Percentiles rank a stretch among this genome's conserved stretches.
Evolutionary conservation across 371 early-diverging fungal genomes (phyloP).

Genomic region (Scutellospora calospora): DNA sequence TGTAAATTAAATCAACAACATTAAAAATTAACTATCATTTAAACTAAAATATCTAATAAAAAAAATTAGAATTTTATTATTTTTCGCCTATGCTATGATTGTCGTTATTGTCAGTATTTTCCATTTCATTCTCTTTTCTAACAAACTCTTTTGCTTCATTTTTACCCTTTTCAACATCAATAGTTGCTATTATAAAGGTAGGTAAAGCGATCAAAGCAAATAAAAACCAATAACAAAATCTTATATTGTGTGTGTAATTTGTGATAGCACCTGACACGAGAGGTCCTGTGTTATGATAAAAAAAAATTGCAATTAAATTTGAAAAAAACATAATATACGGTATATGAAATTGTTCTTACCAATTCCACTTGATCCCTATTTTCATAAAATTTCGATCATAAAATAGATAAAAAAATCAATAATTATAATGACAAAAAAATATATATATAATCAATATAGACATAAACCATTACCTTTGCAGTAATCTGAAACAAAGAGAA

Average conservation of each 20-base stretch:
- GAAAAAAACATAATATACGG: no score
- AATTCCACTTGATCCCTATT: constrained; percentile 62
- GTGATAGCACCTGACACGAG: constrained; percentile 63
- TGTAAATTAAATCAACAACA: no score
- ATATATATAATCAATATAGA: not conserved
- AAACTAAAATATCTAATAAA: no score
- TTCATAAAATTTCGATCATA: not conserved
- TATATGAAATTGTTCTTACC: constrained; percentile 45
- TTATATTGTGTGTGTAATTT: constrained; percentile 49
- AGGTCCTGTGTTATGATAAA: constrained; percentile 56
- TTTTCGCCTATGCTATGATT: no score
- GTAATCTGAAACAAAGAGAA: constrained; percentile 66
- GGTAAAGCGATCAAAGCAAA: constrained; percentile 58
- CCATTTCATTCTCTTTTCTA: not conserved
- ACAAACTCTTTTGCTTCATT: constrained; percentile 53
- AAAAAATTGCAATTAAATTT: no score
- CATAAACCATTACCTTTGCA: constrained; percentile 53
- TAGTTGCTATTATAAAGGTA: constrained; percentile 49
- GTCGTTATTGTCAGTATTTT: not conserved
- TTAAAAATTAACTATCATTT: no score
- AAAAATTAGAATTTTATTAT: no score
- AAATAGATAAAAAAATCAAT: not conserved
- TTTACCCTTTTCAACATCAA: constrained; percentile 60
- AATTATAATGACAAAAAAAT: no score
- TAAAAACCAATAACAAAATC: constrained; percentile 56